These are phyloP conservation scores for Fusarium avenaceum DNA, from an alignment of 2,329 filamentous ascomycete genomes.

Conservation along the genomic window DNA sequence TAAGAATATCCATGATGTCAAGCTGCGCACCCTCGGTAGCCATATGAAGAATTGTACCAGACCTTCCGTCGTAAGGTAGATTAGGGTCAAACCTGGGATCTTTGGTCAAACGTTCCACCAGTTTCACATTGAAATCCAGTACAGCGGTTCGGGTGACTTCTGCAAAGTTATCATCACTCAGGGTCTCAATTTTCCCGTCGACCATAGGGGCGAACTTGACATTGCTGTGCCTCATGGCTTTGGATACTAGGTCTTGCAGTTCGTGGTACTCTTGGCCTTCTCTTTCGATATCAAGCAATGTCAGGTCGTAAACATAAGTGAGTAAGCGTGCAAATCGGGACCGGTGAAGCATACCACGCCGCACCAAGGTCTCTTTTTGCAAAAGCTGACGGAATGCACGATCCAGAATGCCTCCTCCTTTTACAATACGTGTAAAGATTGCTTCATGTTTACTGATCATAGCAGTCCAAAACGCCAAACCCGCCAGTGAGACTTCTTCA, in stretches of 20 bases:
- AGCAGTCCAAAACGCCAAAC: conserved; percentile 48
- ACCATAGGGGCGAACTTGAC: conserved; percentile 30
- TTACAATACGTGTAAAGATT: conserved; percentile 44
- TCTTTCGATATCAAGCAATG: conserved; percentile 20
- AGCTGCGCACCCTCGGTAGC: conserved; percentile 47
- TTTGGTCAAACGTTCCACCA: conserved; percentile 47
- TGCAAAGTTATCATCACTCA: conserved; percentile 42
- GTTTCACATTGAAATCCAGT: conserved; percentile 43
- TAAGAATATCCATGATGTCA: conserved; percentile 49
- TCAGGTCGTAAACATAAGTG: conserved; percentile 46
- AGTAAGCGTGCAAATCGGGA: conserved; percentile 41
- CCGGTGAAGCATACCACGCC: conserved; percentile 22
- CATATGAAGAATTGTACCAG: conserved; percentile 52
- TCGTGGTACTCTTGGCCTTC: conserved; percentile 22
- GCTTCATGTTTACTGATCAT: conserved; percentile 42
- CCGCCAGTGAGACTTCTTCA: conserved; percentile 38
- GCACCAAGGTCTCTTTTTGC: conserved; percentile 19
- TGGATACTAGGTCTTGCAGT: conserved; percentile 27
- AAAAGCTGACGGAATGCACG: conserved; percentile 37
- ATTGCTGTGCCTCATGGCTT: conserved; percentile 33
- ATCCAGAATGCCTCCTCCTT: conserved; percentile 36
- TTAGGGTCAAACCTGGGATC: conserved; percentile 53
- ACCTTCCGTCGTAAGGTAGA: conserved; percentile 26
- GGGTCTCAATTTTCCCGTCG: conserved; percentile 11
- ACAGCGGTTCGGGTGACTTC: conserved; percentile 45